Evolutionary conservation across 441 rosid genomes (phyloP).

Genomic region (Biscutella laevigata): DNA sequence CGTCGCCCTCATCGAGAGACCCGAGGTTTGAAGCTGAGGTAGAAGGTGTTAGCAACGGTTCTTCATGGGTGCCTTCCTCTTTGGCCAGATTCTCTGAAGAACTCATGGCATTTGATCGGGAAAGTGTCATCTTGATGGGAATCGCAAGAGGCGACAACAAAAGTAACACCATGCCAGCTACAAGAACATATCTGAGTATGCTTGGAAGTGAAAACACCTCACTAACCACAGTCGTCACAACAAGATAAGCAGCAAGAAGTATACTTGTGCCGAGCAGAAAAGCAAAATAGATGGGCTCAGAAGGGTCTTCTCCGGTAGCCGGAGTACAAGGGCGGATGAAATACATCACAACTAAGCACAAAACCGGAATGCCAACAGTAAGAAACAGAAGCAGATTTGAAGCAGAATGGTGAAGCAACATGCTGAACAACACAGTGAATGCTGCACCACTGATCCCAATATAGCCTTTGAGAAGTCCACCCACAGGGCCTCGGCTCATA

Average conservation of each 20-base stretch:
- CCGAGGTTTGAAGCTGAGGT: constrained; percentile 59
- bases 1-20: constrained; percentile 46
- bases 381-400: constrained; percentile 55
- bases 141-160: constrained; percentile 73
- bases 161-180: constrained; percentile 51
- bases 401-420: constrained; percentile 50
- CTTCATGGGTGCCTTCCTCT: constrained; percentile 36
- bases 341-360: constrained; percentile 61
- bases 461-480: constrained; percentile 92
- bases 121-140: constrained; percentile 91
- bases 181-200: constrained; percentile 36
- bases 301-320: constrained; percentile 79
- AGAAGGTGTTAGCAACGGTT: constrained; percentile 56
- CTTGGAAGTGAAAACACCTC: constrained; percentile 33
- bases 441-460: constrained; percentile 75
- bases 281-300: constrained; percentile 58
- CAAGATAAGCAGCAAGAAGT: constrained; percentile 59
- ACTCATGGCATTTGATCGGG: constrained; percentile 42
- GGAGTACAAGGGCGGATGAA: constrained; percentile 76
- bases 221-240: constrained; percentile 43
- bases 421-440: constrained; percentile 61
- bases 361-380: constrained; percentile 59
- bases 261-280: constrained; percentile 63
- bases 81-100: constrained; percentile 52
- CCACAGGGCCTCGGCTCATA: constrained; percentile 75